These are phyloP conservation scores for Phytophthora meadii DNA, from an alignment of 352 stramenopile species.

Conservation along the genomic window DNA sequence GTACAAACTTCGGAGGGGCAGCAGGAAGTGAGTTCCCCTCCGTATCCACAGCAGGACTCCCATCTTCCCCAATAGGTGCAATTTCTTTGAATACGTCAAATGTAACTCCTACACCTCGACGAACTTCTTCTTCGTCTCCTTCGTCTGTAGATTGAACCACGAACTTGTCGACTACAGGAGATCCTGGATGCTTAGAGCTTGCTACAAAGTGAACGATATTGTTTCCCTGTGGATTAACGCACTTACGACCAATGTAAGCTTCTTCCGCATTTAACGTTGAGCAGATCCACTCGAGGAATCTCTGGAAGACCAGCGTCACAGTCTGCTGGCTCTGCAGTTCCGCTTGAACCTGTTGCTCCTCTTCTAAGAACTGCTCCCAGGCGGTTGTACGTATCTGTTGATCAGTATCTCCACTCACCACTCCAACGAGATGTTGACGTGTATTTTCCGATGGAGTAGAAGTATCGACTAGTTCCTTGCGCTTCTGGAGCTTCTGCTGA, in stretches of 20 bases:
- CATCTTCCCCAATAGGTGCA: constrained; percentile 39
- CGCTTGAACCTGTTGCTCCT: constrained; percentile 44
- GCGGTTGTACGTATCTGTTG: constrained; percentile 12
- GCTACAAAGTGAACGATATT: constrained; percentile 72
- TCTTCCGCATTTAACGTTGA: constrained; percentile 61
- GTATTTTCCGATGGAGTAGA: constrained; percentile 1
- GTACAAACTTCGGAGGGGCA: constrained; percentile 67
- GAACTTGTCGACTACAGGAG: constrained; percentile 63
- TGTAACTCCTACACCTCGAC: constrained; percentile 48
- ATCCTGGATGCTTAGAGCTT: constrained; percentile 55
- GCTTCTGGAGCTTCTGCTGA: constrained; percentile 48
- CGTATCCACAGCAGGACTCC: constrained; percentile 45
- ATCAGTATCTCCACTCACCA: neutral
- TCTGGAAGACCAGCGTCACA: constrained; percentile 56
- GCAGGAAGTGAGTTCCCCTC: constrained; percentile 72
- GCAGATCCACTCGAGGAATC: constrained; percentile 63
- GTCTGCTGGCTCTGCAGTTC: constrained; percentile 45
- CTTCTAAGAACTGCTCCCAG: constrained; percentile 32
- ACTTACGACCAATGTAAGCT: constrained; percentile 75
- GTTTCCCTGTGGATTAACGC: constrained; percentile 42
- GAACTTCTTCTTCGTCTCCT: constrained; percentile 24
- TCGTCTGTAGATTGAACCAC: constrained; percentile 48
- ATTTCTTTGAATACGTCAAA: constrained; percentile 75
- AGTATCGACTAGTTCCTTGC: constrained; percentile 4
- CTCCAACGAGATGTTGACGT: neutral